These are phyloP conservation scores for Cylindrotheca fusiformis DNA, from an alignment of 108 stramenopile species.

Conservation along the genomic window DNA sequence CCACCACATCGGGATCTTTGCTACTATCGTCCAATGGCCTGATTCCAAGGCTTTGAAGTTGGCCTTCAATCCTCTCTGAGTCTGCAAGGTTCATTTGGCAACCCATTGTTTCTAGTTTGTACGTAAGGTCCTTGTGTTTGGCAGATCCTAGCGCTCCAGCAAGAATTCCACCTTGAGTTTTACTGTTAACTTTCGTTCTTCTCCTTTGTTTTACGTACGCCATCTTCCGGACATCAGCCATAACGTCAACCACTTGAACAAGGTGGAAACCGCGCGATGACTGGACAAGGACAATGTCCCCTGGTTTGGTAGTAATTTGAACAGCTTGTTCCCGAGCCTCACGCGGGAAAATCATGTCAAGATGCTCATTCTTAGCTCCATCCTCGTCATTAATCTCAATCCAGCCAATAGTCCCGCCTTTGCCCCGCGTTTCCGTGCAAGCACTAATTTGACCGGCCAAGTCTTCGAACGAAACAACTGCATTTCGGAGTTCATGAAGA, in stretches of 20 bases:
- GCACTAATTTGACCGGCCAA: constrained; percentile 65
- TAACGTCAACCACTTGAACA: constrained; percentile 83
- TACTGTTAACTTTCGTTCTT: constrained; percentile 33
- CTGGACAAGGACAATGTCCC: constrained; percentile 66
- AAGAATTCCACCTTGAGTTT: constrained; percentile 32
- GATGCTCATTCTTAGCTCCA: constrained; percentile 52
- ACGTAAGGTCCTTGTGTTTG: constrained; percentile 44
- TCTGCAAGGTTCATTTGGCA: constrained; percentile 99
- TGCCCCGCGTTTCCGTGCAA: constrained; percentile 53
- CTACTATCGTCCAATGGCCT: constrained; percentile 40
- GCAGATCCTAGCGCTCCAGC: constrained; percentile 11
- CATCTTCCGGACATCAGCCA: constrained; percentile 89
- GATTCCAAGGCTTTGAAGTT: constrained; percentile 86
- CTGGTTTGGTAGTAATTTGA: constrained; percentile 68
- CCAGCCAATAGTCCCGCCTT: constrained; percentile 78
- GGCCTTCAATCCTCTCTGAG: constrained; percentile 95
- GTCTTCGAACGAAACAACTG: constrained; percentile 53
- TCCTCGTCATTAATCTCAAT: constrained; percentile 29
- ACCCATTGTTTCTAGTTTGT: constrained; percentile 88
- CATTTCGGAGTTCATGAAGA: constrained; percentile 46
- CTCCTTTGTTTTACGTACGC: constrained; percentile 49
- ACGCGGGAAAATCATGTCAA: constrained; percentile 64
- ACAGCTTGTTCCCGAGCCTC: constrained; percentile 57
- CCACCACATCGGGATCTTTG: constrained; percentile 81
- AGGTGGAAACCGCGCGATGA: constrained; percentile 67